These are phyloP conservation scores for Calvatia gigantea DNA, from an alignment of 768 basidiomycete genomes.

Conservation along the genomic window DNA sequence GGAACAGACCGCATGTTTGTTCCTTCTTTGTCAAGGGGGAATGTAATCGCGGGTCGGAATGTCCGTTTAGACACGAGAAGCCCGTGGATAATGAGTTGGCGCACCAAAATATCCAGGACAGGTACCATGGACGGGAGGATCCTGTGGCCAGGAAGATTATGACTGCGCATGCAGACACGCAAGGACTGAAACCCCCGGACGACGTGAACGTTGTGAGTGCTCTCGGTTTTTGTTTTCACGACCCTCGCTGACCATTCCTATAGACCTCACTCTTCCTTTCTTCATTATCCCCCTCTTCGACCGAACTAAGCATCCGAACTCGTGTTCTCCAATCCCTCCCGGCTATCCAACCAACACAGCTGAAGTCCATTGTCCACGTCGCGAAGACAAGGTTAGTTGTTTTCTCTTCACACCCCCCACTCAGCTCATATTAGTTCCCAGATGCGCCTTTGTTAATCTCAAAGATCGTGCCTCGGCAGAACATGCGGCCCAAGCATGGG, in stretches of 20 bases:
- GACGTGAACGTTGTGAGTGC: constrained; percentile 77
- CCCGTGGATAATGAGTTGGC: constrained; percentile 79
- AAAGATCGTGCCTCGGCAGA: constrained; percentile 81
- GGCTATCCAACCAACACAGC: constrained; percentile 52
- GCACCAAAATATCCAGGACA: constrained; percentile 91
- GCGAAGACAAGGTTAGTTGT: constrained; percentile 65
- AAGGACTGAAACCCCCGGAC: constrained; percentile 88
- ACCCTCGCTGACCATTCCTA: not conserved
- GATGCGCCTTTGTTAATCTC: constrained; percentile 97
- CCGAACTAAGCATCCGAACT: constrained; percentile 73
- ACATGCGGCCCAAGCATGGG: constrained; percentile 82
- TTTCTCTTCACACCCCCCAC: not conserved
- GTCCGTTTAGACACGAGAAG: constrained; percentile 95
- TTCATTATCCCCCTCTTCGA: constrained; percentile 64
- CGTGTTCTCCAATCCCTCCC: constrained; percentile 67
- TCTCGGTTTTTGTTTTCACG: not conserved
- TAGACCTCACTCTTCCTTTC: constrained; percentile 88
- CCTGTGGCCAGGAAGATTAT: constrained; percentile 94
- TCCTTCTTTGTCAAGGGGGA: constrained; percentile 96
- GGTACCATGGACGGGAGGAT: constrained; percentile 90
- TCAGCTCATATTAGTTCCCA: constrained; percentile 20
- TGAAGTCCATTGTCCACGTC: constrained; percentile 86
- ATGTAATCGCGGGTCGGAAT: constrained; percentile 87
- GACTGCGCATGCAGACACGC: constrained; percentile 67
- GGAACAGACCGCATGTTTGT: constrained; percentile 91